Evolutionary conservation across 2,329 filamentous ascomycete genomes (phyloP).

Genomic region (Fusarium scirpi): DNA sequence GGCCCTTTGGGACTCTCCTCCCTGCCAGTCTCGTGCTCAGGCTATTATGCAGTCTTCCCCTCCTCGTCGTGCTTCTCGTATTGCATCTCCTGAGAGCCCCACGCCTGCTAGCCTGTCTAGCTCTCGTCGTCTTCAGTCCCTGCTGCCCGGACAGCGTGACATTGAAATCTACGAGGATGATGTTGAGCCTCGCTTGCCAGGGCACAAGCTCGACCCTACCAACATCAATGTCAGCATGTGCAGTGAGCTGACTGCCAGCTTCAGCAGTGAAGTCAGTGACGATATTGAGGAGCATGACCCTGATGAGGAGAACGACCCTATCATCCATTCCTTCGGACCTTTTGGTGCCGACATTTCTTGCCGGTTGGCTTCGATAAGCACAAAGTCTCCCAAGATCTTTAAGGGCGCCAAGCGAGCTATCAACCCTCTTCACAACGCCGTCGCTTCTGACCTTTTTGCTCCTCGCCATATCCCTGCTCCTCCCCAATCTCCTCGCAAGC

Average conservation of each 20-base stretch:
- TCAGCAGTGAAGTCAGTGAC: conserved; percentile 67
- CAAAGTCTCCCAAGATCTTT: conserved; percentile 70
- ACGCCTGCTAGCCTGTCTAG: conserved; percentile 60
- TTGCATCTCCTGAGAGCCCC: conserved; percentile 81
- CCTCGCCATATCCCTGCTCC: conserved; percentile 41
- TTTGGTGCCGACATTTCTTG: conserved; percentile 88
- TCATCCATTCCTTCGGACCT: conserved; percentile 91
- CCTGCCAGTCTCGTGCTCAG: conserved; percentile 51
- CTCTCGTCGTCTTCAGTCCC: conserved; percentile 60
- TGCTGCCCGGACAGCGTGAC: conserved; percentile 56
- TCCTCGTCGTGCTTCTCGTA: conserved; percentile 66
- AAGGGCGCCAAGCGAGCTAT: conserved; percentile 42
- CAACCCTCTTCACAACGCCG: conserved; percentile 35
- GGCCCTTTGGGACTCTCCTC: conserved; percentile 77
- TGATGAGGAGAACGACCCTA: conserved; percentile 94
- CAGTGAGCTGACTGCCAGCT: conserved; percentile 64
- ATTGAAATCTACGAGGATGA: conserved; percentile 84
- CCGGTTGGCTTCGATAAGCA: conserved; percentile 81
- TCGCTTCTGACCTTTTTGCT: conserved; percentile 45
- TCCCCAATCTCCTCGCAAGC: conserved; percentile 42
- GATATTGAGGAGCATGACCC: conserved; percentile 75
- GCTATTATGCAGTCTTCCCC: conserved; percentile 70
- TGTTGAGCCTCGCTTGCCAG: conserved; percentile 65
- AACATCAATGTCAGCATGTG: conserved; percentile 60
- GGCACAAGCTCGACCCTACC: conserved; percentile 41